phyloP scores from a whole-genome alignment of 345 rosid genomes.

The Litchi chinensis region DNA sequence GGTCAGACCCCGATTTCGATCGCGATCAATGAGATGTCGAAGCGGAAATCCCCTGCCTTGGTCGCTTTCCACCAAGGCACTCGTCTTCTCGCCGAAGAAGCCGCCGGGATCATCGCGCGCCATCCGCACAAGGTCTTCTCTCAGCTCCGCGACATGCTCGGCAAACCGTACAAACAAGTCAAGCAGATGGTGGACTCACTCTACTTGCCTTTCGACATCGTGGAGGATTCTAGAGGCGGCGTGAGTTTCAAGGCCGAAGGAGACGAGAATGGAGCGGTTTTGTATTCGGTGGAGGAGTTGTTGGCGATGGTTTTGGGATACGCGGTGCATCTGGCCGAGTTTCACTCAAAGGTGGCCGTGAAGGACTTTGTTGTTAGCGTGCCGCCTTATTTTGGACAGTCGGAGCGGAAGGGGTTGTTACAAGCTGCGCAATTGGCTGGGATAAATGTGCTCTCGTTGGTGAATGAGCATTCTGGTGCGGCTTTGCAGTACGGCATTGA shows the following conservation, averaged over 20 bases:
- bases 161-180: constrained; percentile 73
- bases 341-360: constrained; percentile 65
- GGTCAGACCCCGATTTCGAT: constrained; percentile 91
- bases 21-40: constrained; percentile 99
- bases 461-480: constrained; percentile 90
- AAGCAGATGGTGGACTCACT: constrained; percentile 58
- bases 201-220: constrained; percentile 69
- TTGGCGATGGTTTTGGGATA: constrained; percentile 82
- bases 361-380: constrained; percentile 82
- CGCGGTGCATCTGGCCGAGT: constrained; percentile 71
- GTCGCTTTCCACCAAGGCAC: constrained; percentile 78
- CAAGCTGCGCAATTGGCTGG: constrained; percentile 95
- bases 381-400: constrained; percentile 96
- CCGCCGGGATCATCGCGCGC: constrained; percentile 87
- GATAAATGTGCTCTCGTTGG: constrained; percentile 77
- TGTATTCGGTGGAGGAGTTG: constrained; percentile 81
- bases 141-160: constrained; percentile 79
- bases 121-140: constrained; percentile 82
- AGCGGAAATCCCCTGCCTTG: constrained; percentile 88
- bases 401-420: constrained; percentile 83
- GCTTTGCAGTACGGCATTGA: constrained; percentile 99
- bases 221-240: constrained; percentile 81
- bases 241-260: constrained; percentile 63
- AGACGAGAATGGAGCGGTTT: constrained; percentile 36
- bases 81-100: constrained; percentile 91